Conservation (phyloP, 768 basidiomycete genomes). For the Leccinum obscurum region DNA sequence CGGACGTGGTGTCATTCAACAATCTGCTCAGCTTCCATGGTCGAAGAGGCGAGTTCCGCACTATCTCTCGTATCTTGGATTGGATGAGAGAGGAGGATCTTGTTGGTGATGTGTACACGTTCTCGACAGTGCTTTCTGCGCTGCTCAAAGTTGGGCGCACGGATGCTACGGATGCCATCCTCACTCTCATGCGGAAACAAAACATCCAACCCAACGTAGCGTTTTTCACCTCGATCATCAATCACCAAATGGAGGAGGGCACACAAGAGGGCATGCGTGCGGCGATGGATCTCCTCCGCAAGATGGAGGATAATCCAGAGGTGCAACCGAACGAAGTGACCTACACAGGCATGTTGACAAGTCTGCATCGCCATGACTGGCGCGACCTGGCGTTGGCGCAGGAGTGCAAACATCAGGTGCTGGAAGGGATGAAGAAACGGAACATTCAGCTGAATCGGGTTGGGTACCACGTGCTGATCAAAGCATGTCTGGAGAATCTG, state of each 20-base stretch:
- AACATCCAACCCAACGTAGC: conserved; percentile 73
- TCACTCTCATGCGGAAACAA: conserved; percentile 74
- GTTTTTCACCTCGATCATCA: conserved; percentile 79
- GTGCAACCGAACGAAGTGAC: conserved; percentile 72
- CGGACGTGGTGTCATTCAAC: conserved; percentile 80
- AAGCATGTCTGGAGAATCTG: conserved; percentile 57
- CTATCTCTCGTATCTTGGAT: conserved; percentile 57
- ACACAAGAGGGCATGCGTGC: conserved; percentile 53
- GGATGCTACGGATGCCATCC: conserved; percentile 64
- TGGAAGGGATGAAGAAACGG: conserved; percentile 56
- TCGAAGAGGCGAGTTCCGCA: conserved; percentile 60
- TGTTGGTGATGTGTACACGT: conserved; percentile 79
- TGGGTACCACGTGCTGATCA: conserved; percentile 78
- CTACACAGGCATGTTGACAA: conserved; percentile 78
- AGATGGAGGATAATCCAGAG: conserved; percentile 65
- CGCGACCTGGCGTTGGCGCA: conserved; percentile 44
- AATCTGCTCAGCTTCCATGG: conserved; percentile 71
- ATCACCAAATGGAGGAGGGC: conserved; percentile 62
- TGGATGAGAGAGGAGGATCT: conserved; percentile 55
- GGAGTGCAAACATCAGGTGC: conserved; percentile 49
- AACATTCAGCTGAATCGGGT: conserved; percentile 57
- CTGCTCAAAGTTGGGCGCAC: conserved; percentile 65
- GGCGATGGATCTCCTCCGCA: conserved; percentile 67
- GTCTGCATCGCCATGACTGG: conserved; percentile 63
- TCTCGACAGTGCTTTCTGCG: conserved; percentile 81